Evolutionary conservation across 2,329 filamentous ascomycete genomes (phyloP).

Genomic region (Pyricularia pennisetigena): DNA sequence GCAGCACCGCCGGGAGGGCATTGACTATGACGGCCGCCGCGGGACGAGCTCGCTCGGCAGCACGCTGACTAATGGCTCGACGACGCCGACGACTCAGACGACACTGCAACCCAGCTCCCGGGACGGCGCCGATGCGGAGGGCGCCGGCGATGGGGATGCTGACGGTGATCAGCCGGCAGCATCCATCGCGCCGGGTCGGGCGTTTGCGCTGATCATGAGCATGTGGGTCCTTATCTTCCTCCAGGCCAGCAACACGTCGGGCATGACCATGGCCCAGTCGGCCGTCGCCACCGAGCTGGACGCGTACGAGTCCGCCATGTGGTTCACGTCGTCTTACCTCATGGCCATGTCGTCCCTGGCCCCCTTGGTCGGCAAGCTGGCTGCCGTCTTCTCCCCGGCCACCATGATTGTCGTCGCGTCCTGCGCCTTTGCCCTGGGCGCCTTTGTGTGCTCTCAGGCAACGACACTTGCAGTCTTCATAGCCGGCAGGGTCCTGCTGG

Average conservation of each 20-base stretch:
- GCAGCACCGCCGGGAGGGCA: background rate
- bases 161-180: constrained; percentile 2
- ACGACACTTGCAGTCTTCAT: constrained; percentile 53
- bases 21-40: background rate
- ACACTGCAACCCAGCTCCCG: background rate
- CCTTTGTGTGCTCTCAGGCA: constrained; percentile 54
- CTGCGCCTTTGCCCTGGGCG: constrained; percentile 47
- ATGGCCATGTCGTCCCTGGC: constrained; percentile 51
- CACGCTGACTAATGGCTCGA: background rate
- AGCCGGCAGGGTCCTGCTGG: constrained; percentile 56
- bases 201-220: constrained; percentile 37
- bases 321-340: constrained; percentile 74
- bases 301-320: constrained; percentile 63
- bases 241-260: constrained; percentile 63
- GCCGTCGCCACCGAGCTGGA: constrained; percentile 65
- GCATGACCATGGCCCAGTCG: constrained; percentile 73
- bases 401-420: constrained; percentile 54
- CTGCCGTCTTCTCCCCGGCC: constrained; percentile 63
- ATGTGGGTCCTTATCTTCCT: constrained; percentile 50
- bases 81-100: background rate
- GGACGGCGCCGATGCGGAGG: background rate
- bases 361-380: constrained; percentile 62
- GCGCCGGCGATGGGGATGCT: background rate
- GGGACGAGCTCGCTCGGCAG: background rate
- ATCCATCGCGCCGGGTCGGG: constrained; percentile 21